A percentile compares a stretch with the other conserved stretches of the same genome.
Evolutionary conservation across 495 filamentous ascomycete genomes (phyloP).

Genomic region (Podospora conica): DNA sequence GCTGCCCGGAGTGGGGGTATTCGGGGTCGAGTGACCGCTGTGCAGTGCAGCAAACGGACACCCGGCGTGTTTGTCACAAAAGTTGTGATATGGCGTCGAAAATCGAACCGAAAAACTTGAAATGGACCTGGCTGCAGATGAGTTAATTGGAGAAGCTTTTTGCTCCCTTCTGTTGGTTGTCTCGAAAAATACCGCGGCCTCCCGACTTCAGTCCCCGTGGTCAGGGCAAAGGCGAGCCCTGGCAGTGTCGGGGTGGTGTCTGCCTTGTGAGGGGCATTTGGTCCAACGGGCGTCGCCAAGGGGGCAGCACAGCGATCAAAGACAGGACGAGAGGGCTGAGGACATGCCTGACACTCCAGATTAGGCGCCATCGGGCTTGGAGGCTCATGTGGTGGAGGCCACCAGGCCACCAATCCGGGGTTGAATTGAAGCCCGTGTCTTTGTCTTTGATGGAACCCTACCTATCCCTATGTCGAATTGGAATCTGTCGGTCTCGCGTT

Average conservation of each 20-base stretch:
- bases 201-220: no score
- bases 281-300: background rate
- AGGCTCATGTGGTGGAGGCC: background rate
- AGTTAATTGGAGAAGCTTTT: background rate
- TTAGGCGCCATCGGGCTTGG: background rate
- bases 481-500: no score
- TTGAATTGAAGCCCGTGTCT: background rate
- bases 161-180: background rate
- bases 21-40: background rate
- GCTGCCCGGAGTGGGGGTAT: background rate
- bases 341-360: background rate
- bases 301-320: background rate
- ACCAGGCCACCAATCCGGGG: background rate
- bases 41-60: background rate
- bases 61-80: no score
- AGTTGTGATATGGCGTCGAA: background rate
- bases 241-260: no score
- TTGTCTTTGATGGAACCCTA: no score
- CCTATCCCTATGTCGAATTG: no score
- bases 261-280: background rate
- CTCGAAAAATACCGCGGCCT: no score
- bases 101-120: no score
- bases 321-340: background rate
- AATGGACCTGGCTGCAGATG: background rate
- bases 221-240: no score